Base-by-base conservation (phyloP, 257 asterid species). In the Henckelia pumila region DNA sequence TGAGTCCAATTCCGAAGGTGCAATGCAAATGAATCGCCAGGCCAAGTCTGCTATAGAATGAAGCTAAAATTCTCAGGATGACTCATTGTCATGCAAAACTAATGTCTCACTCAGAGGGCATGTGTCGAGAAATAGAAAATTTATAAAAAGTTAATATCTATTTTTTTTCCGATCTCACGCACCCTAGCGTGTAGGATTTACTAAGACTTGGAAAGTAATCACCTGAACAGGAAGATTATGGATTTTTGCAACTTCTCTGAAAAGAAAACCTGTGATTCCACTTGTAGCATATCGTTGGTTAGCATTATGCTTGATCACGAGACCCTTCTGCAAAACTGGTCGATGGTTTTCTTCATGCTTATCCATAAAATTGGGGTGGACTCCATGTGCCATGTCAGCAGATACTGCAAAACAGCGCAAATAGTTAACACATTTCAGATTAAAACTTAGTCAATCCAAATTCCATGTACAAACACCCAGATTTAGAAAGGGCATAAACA, bases 381-480 rank as follows among this genome's bases (percentile, higher is more conserved):
- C 99, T 76, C 96, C 98, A 77, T 91, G 99, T 71, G 99, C 97
- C 99, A 94, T 94, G 89, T 94, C 99, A 69, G 99, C 97, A 70
- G 99, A 94, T 73, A 94, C 97, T 94, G 82, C 78, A 55, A 24
- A 66, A 37, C 57, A 56, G 76, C 55, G 61, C 66, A 58, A 56
- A 75, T 49, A 70, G 29, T 68, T 40, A 72, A 61, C 44, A 67
- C 52, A 61, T 33, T 64, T 28, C 28, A 49, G 29, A 63, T 59
- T 29, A 61, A 28, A 69, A 59, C 21, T 44, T 29, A 28, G 25
- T 26, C 67, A 44, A 28, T 32, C 44, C 28, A 33, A 69, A 56
- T 49, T 3, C 7, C 67, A 23, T 23, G 55, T 26, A 35, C 20
- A 67, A 55, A 14, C 64, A 59, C 58, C 56, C 47, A 64, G 14